Base-by-base conservation (phyloP, 768 basidiomycete genomes). In the Inosperma sp. region DNA sequence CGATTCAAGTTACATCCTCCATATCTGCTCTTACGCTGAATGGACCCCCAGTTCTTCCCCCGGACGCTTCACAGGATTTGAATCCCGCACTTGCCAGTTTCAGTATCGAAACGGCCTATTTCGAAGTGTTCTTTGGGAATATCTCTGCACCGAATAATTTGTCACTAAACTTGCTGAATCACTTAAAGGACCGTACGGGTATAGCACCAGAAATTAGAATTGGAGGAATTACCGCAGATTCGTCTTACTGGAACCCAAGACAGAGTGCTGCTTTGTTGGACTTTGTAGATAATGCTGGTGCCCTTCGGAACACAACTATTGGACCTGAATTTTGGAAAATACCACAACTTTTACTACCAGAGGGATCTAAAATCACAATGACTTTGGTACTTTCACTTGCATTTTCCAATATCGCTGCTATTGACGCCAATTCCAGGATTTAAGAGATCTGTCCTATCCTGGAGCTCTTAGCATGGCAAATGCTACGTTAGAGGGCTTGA, bases 31-130 rank as follows among this genome's bases (percentile, higher is more conserved):
- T 77, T 44, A 72, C 62, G 23, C 65, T 79, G 4, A 29, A 56
- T 35, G 76, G 75, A n/a, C 68, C 73, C 13, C 56, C 74, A 2
- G 63, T 65, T 3, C 68, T 78, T 19, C 77, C 77, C 5, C 46
- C 46, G 4, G 70, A 71, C 50, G 76, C 76, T 0, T 79, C 78
- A 4, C 67, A 72, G 13, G 53, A 59, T 7, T 62, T 80, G 3
- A 61, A 74, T 47, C 76, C 73, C 1, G 64, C 75, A 8, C 62
- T 80, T 21, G 77, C 70, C 21, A 77, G 77, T 49, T 80, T 80
- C 62, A 79, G 77, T 54, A 73, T 80, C 42, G 78, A 80, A 63
- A 79, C 75, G 0, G 77, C 77, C 1, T 79, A 75, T 55, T 77
- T 79, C 49, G 75, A 76, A 45, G 72, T 72, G 49, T 79, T 72